These are phyloP conservation scores for Penicillium diatomitis DNA, from an alignment of 495 filamentous ascomycete genomes.

Conservation along the genomic window DNA sequence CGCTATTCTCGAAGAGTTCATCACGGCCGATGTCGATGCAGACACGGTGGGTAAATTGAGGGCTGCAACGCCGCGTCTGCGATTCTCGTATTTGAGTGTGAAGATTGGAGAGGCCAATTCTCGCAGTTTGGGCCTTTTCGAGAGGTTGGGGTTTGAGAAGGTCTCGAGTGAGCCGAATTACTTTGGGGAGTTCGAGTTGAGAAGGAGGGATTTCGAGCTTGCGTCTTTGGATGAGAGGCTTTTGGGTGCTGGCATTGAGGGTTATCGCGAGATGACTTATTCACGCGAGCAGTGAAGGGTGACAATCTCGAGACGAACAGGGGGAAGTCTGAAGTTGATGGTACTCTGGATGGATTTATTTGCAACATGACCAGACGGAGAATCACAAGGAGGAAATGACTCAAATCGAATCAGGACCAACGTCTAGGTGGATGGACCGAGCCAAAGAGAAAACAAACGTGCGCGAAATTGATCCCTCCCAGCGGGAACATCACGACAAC, in stretches of 20 bases:
- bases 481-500: too few species aligned
- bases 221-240: constrained; percentile 15
- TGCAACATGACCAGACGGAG: neutral
- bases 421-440: too few species aligned
- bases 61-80: neutral
- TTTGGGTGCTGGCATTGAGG: constrained; percentile 22
- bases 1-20: constrained; percentile 53
- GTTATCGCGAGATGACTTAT: constrained; percentile 36
- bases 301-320: too few species aligned
- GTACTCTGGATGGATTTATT: too few species aligned
- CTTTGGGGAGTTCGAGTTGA: constrained; percentile 58
- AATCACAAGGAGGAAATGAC: neutral
- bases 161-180: constrained; percentile 44
- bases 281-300: constrained; percentile 6
- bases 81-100: constrained; percentile 40
- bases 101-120: constrained; percentile 51
- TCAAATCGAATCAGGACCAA: neutral
- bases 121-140: constrained; percentile 51
- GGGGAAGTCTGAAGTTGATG: too few species aligned
- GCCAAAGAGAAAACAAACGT: too few species aligned
- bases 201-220: constrained; percentile 25
- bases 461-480: too few species aligned
- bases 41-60: constrained; percentile 8
- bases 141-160: constrained; percentile 46
- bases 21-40: constrained; percentile 11